These are phyloP conservation scores for Cystobasidium ongulense DNA, from an alignment of 768 basidiomycete species.

Conservation along the genomic window DNA sequence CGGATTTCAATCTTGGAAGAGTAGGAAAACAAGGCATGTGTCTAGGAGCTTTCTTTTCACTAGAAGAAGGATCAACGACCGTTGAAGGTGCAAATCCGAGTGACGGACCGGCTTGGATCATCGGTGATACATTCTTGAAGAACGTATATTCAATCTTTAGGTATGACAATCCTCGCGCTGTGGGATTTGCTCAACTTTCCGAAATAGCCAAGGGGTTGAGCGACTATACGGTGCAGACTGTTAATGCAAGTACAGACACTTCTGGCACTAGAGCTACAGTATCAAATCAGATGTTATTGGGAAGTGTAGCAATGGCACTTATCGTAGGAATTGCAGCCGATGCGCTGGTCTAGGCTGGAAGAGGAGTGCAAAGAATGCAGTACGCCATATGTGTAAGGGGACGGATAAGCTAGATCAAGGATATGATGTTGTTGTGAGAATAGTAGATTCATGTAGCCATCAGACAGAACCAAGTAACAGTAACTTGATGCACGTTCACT, in stretches of 20 bases:
- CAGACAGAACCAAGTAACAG: neutral
- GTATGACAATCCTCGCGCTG: slow-evolving; percentile 18
- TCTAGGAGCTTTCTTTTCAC: slow-evolving; percentile 75
- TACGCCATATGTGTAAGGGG: neutral
- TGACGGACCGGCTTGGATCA: slow-evolving; percentile 16
- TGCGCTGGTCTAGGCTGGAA: neutral
- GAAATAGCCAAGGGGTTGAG: neutral
- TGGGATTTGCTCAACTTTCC: slow-evolving; percentile 30
- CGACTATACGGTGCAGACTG: too few relatives aligned
- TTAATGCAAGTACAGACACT: too few relatives aligned
- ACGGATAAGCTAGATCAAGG: neutral
- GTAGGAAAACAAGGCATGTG: slow-evolving; percentile 54
- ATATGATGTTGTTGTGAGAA: neutral
- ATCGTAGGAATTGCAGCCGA: neutral
- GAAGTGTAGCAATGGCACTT: neutral
- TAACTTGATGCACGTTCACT: neutral
- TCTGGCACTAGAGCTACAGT: neutral
- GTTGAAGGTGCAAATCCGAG: neutral
- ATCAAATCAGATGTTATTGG: neutral
- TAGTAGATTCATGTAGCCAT: neutral
- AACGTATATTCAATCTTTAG: slow-evolving; percentile 64
- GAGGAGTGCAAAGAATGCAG: neutral
- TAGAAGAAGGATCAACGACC: slow-evolving; percentile 44
- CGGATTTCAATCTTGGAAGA: slow-evolving; percentile 65
- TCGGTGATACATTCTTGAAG: slow-evolving; percentile 55